phyloP scores from a whole-genome alignment of 2,329 filamentous ascomycete species.

The Tolypocladium guangdongense region DNA sequence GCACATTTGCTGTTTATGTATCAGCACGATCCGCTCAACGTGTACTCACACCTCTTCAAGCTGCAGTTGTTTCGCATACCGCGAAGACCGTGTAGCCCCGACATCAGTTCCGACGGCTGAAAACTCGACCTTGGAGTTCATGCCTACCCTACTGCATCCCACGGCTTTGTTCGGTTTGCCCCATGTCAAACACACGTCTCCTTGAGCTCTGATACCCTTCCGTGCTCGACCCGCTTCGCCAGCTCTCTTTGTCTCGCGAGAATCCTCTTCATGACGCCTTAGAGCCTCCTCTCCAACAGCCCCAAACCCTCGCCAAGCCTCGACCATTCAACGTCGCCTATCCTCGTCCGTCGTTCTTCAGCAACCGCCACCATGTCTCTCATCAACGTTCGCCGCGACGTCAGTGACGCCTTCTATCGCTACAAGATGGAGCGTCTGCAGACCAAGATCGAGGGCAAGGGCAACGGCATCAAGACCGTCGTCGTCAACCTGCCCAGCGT shows the following conservation, averaged over 20 bases:
- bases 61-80: slow-evolving; percentile 95
- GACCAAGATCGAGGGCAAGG: slow-evolving; percentile 99
- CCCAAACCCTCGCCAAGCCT: slow-evolving; percentile 5
- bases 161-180: slow-evolving; percentile 36
- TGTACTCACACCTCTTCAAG: slow-evolving; percentile 92
- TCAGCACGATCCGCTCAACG: slow-evolving; percentile 85
- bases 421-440: slow-evolving; percentile 99
- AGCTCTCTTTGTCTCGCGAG: not conserved
- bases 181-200: slow-evolving; percentile 44
- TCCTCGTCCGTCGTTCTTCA: not conserved
- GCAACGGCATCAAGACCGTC: slow-evolving; percentile 98
- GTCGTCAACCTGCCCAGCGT: slow-evolving; percentile 95
- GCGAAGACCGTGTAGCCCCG: slow-evolving; percentile 85
- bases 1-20: slow-evolving; percentile 74
- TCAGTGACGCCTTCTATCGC: slow-evolving; percentile 97
- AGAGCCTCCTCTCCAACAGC: slow-evolving; percentile 7
- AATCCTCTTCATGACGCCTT: slow-evolving; percentile 25
- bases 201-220: slow-evolving; percentile 42
- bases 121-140: slow-evolving; percentile 38
- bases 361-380: slow-evolving; percentile 71
- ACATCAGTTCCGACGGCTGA: slow-evolving; percentile 92
- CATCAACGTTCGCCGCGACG: slow-evolving; percentile 97
- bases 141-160: slow-evolving; percentile 42
- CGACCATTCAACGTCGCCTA: not conserved
- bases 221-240: slow-evolving; percentile 25